A percentile compares a stretch with the other conserved stretches of the same genome.
phyloP scores from a whole-genome alignment of 2,329 filamentous ascomycete species.

The Helminthosporium solani region DNA sequence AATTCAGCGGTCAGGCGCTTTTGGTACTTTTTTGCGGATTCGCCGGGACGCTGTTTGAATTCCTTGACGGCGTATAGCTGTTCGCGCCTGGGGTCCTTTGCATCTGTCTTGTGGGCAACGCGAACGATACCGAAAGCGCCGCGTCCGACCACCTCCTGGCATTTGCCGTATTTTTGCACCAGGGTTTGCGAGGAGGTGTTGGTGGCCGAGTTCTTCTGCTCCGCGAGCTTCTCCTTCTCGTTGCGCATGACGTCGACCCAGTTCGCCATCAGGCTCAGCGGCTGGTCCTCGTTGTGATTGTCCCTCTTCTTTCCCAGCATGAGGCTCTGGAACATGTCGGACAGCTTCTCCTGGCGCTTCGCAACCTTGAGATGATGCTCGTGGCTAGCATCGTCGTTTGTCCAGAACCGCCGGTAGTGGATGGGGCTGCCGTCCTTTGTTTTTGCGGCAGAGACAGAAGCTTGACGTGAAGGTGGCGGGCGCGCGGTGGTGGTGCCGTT shows the following conservation, averaged over 20 bases:
- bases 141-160: constrained; percentile 92
- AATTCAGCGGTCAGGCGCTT: constrained; percentile 97
- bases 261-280: constrained; percentile 87
- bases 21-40: constrained; percentile 96
- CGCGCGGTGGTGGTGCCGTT: constrained; percentile 30
- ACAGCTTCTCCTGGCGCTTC: constrained; percentile 90
- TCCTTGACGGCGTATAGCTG: constrained; percentile 98
- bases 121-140: constrained; percentile 97
- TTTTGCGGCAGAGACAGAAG: constrained; percentile 27
- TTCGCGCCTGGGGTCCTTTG: constrained; percentile 73
- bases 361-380: constrained; percentile 86
- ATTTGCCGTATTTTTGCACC: constrained; percentile 97
- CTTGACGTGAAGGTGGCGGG: constrained; percentile 19
- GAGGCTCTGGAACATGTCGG: constrained; percentile 85
- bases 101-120: constrained; percentile 93
- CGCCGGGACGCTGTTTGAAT: constrained; percentile 89
- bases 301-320: constrained; percentile 80
- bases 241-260: constrained; percentile 94
- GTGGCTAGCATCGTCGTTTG: constrained; percentile 68
- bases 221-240: constrained; percentile 74
- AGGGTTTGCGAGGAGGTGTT: constrained; percentile 76
- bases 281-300: constrained; percentile 67
- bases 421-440: constrained; percentile 28
- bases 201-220: constrained; percentile 71
- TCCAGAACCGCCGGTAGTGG: constrained; percentile 55